Base-by-base conservation (phyloP, 2,329 filamentous ascomycete genomes). In the Colletotrichum karsti region DNA sequence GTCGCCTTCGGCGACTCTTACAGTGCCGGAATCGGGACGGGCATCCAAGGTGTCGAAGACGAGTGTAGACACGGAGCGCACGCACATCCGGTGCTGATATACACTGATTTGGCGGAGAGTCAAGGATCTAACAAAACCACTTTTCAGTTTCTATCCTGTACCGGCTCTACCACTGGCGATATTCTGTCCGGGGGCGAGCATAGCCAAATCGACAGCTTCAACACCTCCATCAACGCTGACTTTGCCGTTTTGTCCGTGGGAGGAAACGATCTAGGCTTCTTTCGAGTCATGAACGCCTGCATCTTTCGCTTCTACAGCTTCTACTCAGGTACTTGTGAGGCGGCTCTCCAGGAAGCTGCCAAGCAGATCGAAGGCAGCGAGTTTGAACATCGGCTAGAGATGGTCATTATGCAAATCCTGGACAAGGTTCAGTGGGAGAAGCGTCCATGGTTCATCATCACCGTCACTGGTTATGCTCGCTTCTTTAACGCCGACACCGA, bases 241-340 rank as follows among this genome's bases (percentile, higher is more conserved):
- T 83, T 85, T 67, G 82, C 82, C 3, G 78, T 84, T 1, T 75
- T 85, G 6, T 84, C 82, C n/a, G 77, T 85, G 33, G 83, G 82
- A 51, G 83, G 83, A 15, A 85, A 85, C 73, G 83, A 85, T 70
- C 77, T 85, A 8, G 83, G 82, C 69, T 85, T 85, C 76, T 85
- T 84, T 69, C 79, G 82, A 39, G 81, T 85, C 20, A 83, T 85
- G 73, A 85, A 85, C 71, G 82, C 82, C 24, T 85, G 84, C 71
- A 80, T 85, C 15, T 85, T 85, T 69, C 79, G 82, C 33, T 85
- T 85, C 72, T 85, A 85, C 72, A 81, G 80, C 71, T 82, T 83
- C 73, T 83, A 82, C 74, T 83, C 80, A 15, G 82, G 82, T 5
- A 82, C 82, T 1, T 85, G 83, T 73, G 78, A 80, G 57, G 66